Base-by-base conservation (phyloP, 805 yeast genomes). In the Scheffersomyces spartinae region DNA sequence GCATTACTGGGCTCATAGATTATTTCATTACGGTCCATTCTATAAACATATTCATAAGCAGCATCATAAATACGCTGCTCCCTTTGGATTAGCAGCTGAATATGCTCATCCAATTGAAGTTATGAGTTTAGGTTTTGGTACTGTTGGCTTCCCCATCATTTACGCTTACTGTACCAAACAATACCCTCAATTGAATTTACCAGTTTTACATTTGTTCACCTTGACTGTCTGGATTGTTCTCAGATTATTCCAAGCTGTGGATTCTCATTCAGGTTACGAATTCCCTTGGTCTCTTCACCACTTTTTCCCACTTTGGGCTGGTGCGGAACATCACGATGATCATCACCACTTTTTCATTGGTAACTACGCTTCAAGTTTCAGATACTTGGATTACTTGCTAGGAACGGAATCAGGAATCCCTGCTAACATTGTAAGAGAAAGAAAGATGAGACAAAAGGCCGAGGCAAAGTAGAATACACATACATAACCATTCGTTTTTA, bases 241-340 rank as follows among this genome's bases (percentile, higher is more conserved):
- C 28, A 53, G 77, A 38, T 56, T 70, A 34, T 59, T 64, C 39
- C 77, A 70, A 40, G 75, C 75, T 9, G 74, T 70, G 21, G 77
- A 70, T 39, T 56, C 75, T 9, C 77, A 70, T 37, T 67, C 74
- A 2, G 77, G 77, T 20, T 70, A 70, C 40, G 75, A 70, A 31
- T 70, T 70, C 48, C 77, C 77, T 4, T 68, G 71, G 71, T 68
- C 74, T 1, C 55, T 70, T 40, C 67, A 69, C 43, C 45, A 67
- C 29, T 54, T 68, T 42, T 26, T 70, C n/a, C 77, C 77, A 21
- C 60, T 70, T 47, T 70, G 77, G 77, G 75, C 77, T 7, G 77
- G 76, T 17, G 75, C 75, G 19, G 74, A 65, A 29, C 77, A 70
- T 39, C 77, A 70, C 39, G 77, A 70, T 39, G 59, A 62, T 31